Conservation (phyloP, 176 grass and related monocot species). For the Tillandsia fasciculata region DNA sequence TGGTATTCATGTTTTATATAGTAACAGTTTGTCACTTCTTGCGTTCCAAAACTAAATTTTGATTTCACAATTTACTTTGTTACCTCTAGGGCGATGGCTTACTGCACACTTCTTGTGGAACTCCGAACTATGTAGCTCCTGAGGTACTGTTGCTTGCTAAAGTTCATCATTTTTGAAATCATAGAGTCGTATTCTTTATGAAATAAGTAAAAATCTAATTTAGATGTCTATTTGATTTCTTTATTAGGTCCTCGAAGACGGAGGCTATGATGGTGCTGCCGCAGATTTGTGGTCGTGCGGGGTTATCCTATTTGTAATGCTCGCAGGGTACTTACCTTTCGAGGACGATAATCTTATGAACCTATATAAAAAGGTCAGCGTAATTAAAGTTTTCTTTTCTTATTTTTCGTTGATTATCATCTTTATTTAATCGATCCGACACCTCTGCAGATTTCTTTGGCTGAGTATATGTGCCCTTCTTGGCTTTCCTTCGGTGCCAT, state of each 20-base stretch:
- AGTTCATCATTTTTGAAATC: neutral
- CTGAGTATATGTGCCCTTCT: conserved; percentile 67
- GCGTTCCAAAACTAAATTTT: neutral
- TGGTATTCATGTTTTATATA: too few relatives aligned
- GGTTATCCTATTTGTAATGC: conserved; percentile 85
- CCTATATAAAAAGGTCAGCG: conserved; percentile 81
- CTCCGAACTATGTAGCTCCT: conserved; percentile 96
- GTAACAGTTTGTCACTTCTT: too few relatives aligned
- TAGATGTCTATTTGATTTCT: conserved; percentile 7
- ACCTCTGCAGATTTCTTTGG: conserved; percentile 61
- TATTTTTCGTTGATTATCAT: neutral
- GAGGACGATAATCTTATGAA: conserved; percentile 86
- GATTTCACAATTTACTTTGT: neutral
- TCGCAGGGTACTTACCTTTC: conserved; percentile 90
- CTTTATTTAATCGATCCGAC: conserved; percentile 9
- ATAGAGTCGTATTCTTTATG: conserved; percentile 2
- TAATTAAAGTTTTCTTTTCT: neutral
- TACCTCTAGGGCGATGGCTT: conserved; percentile 63
- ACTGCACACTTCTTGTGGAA: conserved; percentile 97
- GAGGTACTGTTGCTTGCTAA: conserved; percentile 39
- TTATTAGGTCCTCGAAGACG: conserved; percentile 80
- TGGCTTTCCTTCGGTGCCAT: conserved; percentile 90
- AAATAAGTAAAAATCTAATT: conserved; percentile 21
- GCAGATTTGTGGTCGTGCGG: conserved; percentile 98
- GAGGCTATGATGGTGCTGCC: conserved; percentile 91